Evolutionary conservation across 2,329 filamentous ascomycete species (phyloP), one percentile per base, ranked within the genome.

Genomic region (Diaporthe caulivora): DNA sequence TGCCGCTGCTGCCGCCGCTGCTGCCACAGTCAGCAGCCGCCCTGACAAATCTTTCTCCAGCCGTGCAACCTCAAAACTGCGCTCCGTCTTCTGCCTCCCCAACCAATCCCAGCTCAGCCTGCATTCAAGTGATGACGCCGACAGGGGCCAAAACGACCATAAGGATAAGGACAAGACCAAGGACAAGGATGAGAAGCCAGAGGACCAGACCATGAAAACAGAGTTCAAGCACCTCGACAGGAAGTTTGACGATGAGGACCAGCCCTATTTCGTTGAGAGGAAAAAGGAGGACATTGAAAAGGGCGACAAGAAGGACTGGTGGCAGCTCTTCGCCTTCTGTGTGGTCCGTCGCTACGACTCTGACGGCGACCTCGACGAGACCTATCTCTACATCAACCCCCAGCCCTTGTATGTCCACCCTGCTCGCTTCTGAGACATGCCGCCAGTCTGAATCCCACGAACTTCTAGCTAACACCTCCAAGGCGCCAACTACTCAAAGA

Each of bases 221-320:
- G 78, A 80, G 70, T 77, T 82, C 70, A 81, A 81, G 73, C 78
- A 82, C 62, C 78, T 82, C 21, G 80, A 82, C 60, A 79, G 78
- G 60, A 80, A 79, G 29, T 80, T 77, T 71, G 80, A 80, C 60
- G 77, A 77, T 47, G 78, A 80, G 71, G 78, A 78, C 8, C 76
- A 76, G 24, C 71, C 71, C 11, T 80, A 79, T 55, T 77, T 81
- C 60, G 75, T 76, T 37, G 81, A 82, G 73, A 79, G 79, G 18
- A 78, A 78, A 64, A 78, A 79, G 60, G 80, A 76, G 47, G 79
- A 77, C 51, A 78, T 76, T 54, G 76, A 77, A 42, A 79, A 76
- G 6, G 80, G 78, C 29, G 70, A 79, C 15, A 78, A 78, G 72
- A 77, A 77, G 69, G 80, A 81, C 75, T 79, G 78, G 74, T 80